Evolutionary conservation across 352 stramenopile species (phyloP), one percentile per base, ranked within the genome.

Genomic region (Phytopythium cucurbitacearum): DNA sequence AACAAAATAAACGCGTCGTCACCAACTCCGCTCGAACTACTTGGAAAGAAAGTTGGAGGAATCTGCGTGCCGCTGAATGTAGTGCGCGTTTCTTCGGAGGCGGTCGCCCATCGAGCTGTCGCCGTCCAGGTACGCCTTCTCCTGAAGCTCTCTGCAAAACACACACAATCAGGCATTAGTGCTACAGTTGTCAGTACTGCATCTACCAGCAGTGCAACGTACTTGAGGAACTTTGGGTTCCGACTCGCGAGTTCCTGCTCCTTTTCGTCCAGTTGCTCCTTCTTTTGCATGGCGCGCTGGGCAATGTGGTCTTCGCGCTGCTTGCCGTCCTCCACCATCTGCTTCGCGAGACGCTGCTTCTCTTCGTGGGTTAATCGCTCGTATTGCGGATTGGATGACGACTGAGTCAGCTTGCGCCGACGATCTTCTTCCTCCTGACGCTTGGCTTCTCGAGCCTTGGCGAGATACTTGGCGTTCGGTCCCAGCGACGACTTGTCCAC

Each of bases 221-320:
- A 89, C 79, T 87, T 85, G 48, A 93, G 72, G 50, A 91, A 93
- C 41, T 89, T 71, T 5, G 82, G 82, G 50, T 94, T 89, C 42
- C 58, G 60, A 43, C 55, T 68, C 10, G 69, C 57, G 36, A 48
- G 51, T 37, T 85, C 67, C 13, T 71, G 58, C 52, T 88, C 79
- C 16, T 71, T 70, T 36, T 84, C 73, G 39, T 87, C 67, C 42
- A 87, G 53, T 45, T 84, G 59, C 3, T 78, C 67, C 35, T 70
- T 72, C 56, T 89, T 91, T n/a, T 67, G 41, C 0, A 64, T 56
- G 9, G 67, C 68, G 12, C 71, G 71, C 28, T 87, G 82, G 0
- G 53, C 59, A 35, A 93, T 69, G 46, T 81, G 79, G 13, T 73
- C 66, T 46, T 95, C 85, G 1, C 80, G 79, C 40, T 80, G 68